Conservation (phyloP, 352 stramenopile genomes). For the Globisporangium lucens region DNA sequence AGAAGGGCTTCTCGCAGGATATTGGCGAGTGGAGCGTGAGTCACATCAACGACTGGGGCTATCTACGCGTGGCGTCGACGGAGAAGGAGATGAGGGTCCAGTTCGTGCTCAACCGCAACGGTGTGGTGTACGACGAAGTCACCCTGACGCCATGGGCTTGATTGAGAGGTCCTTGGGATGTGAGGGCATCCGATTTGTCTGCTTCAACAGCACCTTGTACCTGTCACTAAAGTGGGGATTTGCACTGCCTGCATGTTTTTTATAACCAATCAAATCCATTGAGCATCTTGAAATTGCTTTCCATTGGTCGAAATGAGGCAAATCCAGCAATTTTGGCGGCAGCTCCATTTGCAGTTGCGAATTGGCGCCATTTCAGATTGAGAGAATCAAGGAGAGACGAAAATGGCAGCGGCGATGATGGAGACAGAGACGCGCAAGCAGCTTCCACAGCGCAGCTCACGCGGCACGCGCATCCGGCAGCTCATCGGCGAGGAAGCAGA, state of each 20-base stretch:
- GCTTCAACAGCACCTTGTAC: neutral
- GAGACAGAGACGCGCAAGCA: slow-evolving; percentile 22
- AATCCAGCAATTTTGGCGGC: neutral
- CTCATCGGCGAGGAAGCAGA: slow-evolving; percentile 86
- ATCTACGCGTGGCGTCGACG: slow-evolving; percentile 60
- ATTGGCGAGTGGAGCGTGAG: slow-evolving; percentile 80
- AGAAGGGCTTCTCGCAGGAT: slow-evolving; percentile 52
- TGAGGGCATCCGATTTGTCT: neutral
- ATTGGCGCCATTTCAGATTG: neutral
- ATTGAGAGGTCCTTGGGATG: neutral
- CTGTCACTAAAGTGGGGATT: neutral
- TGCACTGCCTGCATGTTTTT: neutral
- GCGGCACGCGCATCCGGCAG: slow-evolving; percentile 76
- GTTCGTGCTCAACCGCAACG: slow-evolving; percentile 82
- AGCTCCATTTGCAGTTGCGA: neutral
- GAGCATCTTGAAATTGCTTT: no score
- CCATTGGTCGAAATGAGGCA: neutral
- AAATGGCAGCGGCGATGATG: neutral
- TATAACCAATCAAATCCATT: neutral
- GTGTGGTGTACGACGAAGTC: slow-evolving; percentile 75
- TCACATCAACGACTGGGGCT: slow-evolving; percentile 78
- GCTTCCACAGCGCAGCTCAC: slow-evolving; percentile 62
- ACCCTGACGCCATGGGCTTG: slow-evolving; percentile 54
- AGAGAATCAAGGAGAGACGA: neutral
- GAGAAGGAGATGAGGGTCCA: slow-evolving; percentile 65